These are phyloP conservation scores for Mikania micrantha DNA, from an alignment of 129 eudicot species.

Conservation along the genomic window DNA sequence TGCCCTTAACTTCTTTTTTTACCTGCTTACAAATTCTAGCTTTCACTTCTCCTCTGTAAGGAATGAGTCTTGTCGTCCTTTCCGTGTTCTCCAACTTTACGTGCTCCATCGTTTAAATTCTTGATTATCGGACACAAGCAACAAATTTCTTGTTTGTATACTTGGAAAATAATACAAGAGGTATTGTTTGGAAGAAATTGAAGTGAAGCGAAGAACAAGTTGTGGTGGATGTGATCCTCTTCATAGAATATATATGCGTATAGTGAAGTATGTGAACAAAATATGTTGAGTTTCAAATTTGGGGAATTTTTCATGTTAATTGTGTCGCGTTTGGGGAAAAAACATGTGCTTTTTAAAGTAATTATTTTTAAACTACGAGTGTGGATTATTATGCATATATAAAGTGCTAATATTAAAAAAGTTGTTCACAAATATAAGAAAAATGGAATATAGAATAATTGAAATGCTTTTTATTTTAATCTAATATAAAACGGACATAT, in stretches of 20 bases:
- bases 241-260: constrained; percentile 1
- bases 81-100: not conserved
- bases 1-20: constrained; percentile 15
- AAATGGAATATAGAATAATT: not conserved
- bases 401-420: not conserved
- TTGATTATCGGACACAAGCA: not conserved
- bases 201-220: not conserved
- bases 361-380: not conserved
- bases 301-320: constrained; percentile 12
- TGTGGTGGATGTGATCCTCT: constrained; percentile 4
- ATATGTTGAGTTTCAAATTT: not conserved
- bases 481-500: not conserved
- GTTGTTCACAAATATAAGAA: not conserved
- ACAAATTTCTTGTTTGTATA: not conserved
- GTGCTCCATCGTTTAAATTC: constrained; percentile 6
- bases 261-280: not conserved
- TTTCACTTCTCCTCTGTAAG: constrained; percentile 20
- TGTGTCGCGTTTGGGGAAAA: not conserved
- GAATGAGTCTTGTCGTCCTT: not conserved
- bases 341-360: not conserved
- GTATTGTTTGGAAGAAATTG: constrained; percentile 2
- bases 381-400: not conserved
- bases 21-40: constrained; percentile 15
- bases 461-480: not conserved
- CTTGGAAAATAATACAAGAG: too few species aligned